Evolutionary conservation across 306 rosid species (phyloP).

Genomic region (Hylodesmum podocarpum): DNA sequence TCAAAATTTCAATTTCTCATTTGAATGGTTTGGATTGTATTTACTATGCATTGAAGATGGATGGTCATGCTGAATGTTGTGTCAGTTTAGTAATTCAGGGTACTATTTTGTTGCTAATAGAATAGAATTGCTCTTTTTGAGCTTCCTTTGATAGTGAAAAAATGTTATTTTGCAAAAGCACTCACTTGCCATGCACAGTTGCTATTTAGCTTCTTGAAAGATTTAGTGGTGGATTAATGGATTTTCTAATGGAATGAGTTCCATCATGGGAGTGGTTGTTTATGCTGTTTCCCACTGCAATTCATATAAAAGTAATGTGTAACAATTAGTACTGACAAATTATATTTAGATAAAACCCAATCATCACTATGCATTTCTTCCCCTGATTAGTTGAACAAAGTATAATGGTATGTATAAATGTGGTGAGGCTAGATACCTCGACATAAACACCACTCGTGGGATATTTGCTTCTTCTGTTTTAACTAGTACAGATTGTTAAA

Average conservation of each 20-base stretch:
- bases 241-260: constrained; percentile 11
- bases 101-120: not conserved
- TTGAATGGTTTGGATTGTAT: not conserved
- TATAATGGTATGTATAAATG: not conserved
- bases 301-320: not conserved
- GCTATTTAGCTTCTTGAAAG: not conserved
- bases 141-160: not conserved
- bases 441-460: not conserved
- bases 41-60: not conserved
- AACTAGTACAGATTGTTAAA: not conserved
- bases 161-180: not conserved
- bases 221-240: not conserved
- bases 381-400: not conserved
- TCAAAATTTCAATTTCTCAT: not conserved
- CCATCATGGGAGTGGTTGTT: not conserved
- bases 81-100: not conserved
- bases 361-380: not conserved
- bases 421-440: constrained; percentile 16
- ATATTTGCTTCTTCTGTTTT: not conserved
- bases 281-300: not conserved
- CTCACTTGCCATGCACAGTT: not conserved
- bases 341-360: not conserved
- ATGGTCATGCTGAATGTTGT: not conserved
- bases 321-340: not conserved
- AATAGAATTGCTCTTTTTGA: not conserved